Evolutionary conservation across 1,284 basidiomycete species (phyloP), one percentile per base, ranked within the genome.

Genomic region (Leccinum solheimii): DNA sequence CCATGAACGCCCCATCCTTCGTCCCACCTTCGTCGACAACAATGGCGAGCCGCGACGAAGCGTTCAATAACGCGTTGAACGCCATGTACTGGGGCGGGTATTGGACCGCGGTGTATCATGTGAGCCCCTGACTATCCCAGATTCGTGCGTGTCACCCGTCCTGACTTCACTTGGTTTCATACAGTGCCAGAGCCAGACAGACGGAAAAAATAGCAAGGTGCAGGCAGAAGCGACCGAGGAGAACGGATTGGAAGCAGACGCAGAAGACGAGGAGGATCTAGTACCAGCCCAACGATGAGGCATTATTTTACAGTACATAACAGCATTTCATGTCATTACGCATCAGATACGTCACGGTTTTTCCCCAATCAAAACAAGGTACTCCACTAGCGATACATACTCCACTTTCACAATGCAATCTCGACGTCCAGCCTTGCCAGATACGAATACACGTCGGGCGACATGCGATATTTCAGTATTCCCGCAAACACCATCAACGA

Each of bases 371-470:
- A 40, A 40, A 40, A 8, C 13, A n/a, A 40, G n/a, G 40, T 43
- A 43, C 16, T 40, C 16, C 16, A 40, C n/a, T 19, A 43, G 43
- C 19, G 10, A 45, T 19, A 21, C 19, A 45, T 21, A 21, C 19
- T 21, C 3, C 6, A 11, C 19, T 21, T 60, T 59, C 69, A 91
- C 67, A 91, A 78, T 36, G 88, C 85, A 68, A 92, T 90, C 75
- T 92, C 90, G 2, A 92, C 90, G 67, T 91, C 89, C 66, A 91
- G 69, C 60, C 88, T 81, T 11, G 90, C 87, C 55, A 97, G 80
- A 77, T 96, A 93, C 57, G 91, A 91, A 78, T 97, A 96, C 63
- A 97, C 90, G 74, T 97, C 93, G 34, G 92, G 87, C 14, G 92
- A 91, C 84, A 97, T 88, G 60, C 94, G 84, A 75, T 95, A 93